Evolutionary conservation across 2,329 filamentous ascomycete species (phyloP).

Genomic region (Aspergillus sp.): DNA sequence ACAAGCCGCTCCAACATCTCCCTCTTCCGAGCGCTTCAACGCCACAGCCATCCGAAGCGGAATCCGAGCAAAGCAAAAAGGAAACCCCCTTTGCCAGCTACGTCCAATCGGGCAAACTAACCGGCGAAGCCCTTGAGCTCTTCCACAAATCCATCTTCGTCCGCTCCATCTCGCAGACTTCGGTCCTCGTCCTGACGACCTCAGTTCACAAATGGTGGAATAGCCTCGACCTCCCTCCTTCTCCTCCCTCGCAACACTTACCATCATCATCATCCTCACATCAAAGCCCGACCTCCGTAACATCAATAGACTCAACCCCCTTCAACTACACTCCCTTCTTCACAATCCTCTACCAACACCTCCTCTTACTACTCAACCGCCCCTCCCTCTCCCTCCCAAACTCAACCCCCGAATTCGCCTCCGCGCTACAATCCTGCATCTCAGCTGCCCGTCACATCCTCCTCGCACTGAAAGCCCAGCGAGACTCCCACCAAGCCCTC

Average conservation of each 20-base stretch:
- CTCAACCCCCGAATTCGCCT: constrained; percentile 45
- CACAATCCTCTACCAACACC: constrained; percentile 47
- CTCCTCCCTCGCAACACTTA: background rate
- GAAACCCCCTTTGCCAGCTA: constrained; percentile 44
- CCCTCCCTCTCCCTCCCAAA: constrained; percentile 45
- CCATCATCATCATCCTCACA: background rate
- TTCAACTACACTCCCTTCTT: constrained; percentile 46
- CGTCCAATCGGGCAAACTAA: constrained; percentile 45
- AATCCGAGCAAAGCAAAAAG: constrained; percentile 21
- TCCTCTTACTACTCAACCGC: constrained; percentile 46
- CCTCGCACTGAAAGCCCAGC: constrained; percentile 40
- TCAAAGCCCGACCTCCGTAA: background rate
- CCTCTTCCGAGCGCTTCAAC: background rate
- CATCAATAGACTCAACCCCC: constrained; percentile 17
- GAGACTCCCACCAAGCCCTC: constrained; percentile 37
- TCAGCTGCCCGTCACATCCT: constrained; percentile 45
- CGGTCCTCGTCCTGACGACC: constrained; percentile 43
- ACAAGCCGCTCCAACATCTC: constrained; percentile 32
- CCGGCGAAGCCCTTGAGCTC: constrained; percentile 45
- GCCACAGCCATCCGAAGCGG: constrained; percentile 7
- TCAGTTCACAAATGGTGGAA: constrained; percentile 52
- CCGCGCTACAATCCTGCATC: constrained; percentile 47
- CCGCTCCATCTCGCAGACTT: constrained; percentile 43
- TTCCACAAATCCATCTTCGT: constrained; percentile 50
- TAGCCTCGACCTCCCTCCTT: constrained; percentile 29